Base-by-base conservation (phyloP, 305 asterid genomes). In the Fraxinus xanthoxyloides region DNA sequence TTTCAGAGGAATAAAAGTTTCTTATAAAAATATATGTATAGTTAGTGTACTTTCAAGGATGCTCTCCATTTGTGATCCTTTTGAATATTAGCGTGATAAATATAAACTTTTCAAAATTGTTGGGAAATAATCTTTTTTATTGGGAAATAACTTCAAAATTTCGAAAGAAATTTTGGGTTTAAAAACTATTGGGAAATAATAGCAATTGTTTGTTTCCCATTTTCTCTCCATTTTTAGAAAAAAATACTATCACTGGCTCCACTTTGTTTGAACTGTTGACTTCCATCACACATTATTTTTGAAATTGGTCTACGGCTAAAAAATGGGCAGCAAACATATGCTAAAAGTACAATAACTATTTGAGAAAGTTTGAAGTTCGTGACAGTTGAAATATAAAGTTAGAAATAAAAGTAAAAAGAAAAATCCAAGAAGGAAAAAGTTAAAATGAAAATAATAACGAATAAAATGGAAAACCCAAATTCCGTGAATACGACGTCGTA, bases 401-500 rank as follows among this genome's bases (percentile, higher is more conserved):
- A 72, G 81, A 80, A 76, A 77, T 80, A 54, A 80, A 69, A 51
- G 23, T 17, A 15, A n/a, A 2, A 51, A 1, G 61, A 51, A 17
- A 65, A 65, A 7, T 7, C 73, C 73, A 28, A 7, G 73, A 65
- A 21, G 7, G 3, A 12, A 65, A 65, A 65, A 65, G 34, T 12
- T 21, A 24, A 21, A 65, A 21, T 5, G 73, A 12, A 65, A 65
- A 65, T 23, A 23, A 23, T 2, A 2, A 43, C 5, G 15, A 63
- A 7, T 48, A 46, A 46, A 15, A 70, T 26, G 23, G 72, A 30
- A 76, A 51, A 21, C 31, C 48, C 4, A 30, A 36, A 32, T 32
- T 76, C 72, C 35, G 67, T 77, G 77, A 82, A 77, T 77, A 85
- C 87, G 88, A 28, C 83, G 77, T 34, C 86, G 86, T 86, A 15